Conservation (phyloP, 805 yeast genomes). For the Pichia gijzeniarum region DNA sequence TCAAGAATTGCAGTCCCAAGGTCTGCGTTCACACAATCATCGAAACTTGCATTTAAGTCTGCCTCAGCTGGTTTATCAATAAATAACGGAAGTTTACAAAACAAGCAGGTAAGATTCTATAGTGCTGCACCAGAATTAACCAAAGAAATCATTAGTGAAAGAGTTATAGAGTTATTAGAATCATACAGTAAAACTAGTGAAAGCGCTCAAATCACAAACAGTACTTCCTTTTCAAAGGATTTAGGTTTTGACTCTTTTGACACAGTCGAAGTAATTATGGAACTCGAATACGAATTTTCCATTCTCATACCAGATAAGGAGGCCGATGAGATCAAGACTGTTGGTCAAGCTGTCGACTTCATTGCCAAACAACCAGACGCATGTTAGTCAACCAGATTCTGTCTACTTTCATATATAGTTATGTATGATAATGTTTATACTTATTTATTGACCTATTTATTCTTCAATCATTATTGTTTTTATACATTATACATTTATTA, state of each 20-base stretch:
- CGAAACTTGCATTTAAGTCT: background rate
- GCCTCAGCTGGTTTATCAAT: background rate
- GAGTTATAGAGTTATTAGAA: constrained; percentile 58
- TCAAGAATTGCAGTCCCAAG: constrained; percentile 8
- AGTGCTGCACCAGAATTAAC: constrained; percentile 57
- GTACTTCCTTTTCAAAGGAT: constrained; percentile 55
- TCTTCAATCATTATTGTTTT: constrained; percentile 2
- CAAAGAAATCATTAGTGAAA: constrained; percentile 53
- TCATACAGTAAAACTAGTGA: constrained; percentile 52
- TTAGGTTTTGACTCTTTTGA: constrained; percentile 68
- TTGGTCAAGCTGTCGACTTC: constrained; percentile 88
- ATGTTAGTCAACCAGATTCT: constrained; percentile 17
- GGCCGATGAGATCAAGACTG: constrained; percentile 89
- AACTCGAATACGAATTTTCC: constrained; percentile 68
- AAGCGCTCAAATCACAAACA: constrained; percentile 28
- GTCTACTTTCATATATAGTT: too few species aligned
- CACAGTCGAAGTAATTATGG: constrained; percentile 66
- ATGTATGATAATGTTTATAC: background rate
- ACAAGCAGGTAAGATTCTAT: constrained; percentile 31
- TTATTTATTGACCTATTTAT: constrained; percentile 7
- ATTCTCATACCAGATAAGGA: constrained; percentile 83
- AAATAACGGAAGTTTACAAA: background rate
- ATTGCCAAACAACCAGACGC: constrained; percentile 60
- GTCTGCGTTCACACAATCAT: background rate
- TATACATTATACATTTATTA: background rate